phyloP scores from a whole-genome alignment of 352 stramenopile genomes.

The Phytopythium mirpurense region DNA sequence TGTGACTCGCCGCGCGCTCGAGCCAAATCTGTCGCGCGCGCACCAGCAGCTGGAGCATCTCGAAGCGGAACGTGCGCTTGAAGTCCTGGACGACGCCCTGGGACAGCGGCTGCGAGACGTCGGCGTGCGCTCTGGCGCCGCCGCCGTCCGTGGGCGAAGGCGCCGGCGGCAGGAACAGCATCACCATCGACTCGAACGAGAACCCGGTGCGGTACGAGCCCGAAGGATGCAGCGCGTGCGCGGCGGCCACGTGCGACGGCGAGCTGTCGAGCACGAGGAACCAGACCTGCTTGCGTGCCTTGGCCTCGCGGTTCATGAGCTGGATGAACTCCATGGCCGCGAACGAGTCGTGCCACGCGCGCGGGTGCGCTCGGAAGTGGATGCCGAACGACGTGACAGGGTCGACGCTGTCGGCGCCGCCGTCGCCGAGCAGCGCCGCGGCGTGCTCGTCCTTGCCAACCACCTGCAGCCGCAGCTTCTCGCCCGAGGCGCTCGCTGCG shows the following conservation, averaged over 20 bases:
- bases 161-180: conserved; percentile 50
- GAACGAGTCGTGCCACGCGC: conserved; percentile 48
- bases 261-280: conserved; percentile 65
- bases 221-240: conserved; percentile 46
- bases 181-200: conserved; percentile 56
- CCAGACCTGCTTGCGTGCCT: conserved; percentile 53
- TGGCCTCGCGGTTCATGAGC: conserved; percentile 51
- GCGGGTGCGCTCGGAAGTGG: conserved; percentile 37
- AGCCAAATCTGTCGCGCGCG: conserved; percentile 22
- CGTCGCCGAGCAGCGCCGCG: conserved; percentile 16
- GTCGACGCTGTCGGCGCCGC: conserved; percentile 23
- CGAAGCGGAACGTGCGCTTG: conserved; percentile 52
- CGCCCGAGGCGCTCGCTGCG: conserved; percentile 50
- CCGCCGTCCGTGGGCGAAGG: neutral
- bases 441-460: conserved; percentile 38
- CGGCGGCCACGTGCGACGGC: conserved; percentile 56
- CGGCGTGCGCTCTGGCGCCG: neutral
- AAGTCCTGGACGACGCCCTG: conserved; percentile 52
- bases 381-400: conserved; percentile 25
- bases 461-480: conserved; percentile 60
- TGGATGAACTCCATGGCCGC: conserved; percentile 53
- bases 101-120: conserved; percentile 45
- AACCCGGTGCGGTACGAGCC: conserved; percentile 59
- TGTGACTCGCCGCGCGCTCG: conserved; percentile 8
- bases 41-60: conserved; percentile 49